A percentile compares a stretch with the other conserved stretches of the same genome.
Conservation (phyloP, 345 rosid species). For the Cochlearia excelsa region DNA sequence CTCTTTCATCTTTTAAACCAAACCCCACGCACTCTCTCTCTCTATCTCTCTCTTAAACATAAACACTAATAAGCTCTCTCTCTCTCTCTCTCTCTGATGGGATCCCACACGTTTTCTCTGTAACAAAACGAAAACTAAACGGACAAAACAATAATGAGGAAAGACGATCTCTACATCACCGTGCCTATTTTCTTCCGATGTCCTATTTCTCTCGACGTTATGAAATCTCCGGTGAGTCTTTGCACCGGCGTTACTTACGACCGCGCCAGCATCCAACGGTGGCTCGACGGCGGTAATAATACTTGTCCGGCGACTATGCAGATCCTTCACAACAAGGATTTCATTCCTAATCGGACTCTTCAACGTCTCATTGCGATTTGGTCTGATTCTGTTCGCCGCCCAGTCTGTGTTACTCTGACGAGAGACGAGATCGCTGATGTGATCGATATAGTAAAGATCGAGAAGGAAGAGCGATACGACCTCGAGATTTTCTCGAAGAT, state of each 20-base stretch:
- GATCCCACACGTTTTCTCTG: too few species aligned
- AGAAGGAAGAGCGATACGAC: conserved; percentile 19
- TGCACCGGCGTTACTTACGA: conserved; percentile 98
- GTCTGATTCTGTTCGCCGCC: conserved; percentile 53
- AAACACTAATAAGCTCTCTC: conserved; percentile 26
- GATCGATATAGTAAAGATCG: conserved; percentile 36
- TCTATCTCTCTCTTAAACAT: conserved; percentile 31
- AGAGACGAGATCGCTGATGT: conserved; percentile 41
- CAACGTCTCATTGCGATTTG: conserved; percentile 81
- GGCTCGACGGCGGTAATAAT: conserved; percentile 86
- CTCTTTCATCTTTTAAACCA: conserved; percentile 49
- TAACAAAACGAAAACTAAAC: conserved; percentile 4
- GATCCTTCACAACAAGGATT: conserved; percentile 60
- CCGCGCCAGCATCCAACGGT: conserved; percentile 78
- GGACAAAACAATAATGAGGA: background rate
- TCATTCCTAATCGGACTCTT: conserved; percentile 75
- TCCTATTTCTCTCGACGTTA: conserved; percentile 87
- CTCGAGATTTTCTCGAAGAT: conserved; percentile 38
- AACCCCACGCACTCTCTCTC: conserved; percentile 42
- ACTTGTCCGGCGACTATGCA: conserved; percentile 99
- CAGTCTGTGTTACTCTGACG: conserved; percentile 29
- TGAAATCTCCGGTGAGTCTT: conserved; percentile 96
- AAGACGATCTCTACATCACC: conserved; percentile 39
- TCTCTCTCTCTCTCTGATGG: background rate
- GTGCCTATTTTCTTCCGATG: conserved; percentile 81